Base-by-base conservation (phyloP, 2,329 filamentous ascomycete genomes). In the Fusarium buharicum region DNA sequence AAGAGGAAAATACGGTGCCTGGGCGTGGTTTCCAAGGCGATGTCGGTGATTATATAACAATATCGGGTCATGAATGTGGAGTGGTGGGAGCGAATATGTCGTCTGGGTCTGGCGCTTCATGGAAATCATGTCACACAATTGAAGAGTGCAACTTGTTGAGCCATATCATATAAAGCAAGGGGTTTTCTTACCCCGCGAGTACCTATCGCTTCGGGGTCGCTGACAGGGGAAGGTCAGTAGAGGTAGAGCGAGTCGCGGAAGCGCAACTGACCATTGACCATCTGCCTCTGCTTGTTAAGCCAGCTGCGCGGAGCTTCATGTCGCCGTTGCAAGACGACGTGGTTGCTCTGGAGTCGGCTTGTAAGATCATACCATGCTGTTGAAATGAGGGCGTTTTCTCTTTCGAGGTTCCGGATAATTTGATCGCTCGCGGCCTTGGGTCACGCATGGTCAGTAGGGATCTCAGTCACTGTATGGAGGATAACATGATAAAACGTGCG, bases 321-420 rank as follows among this genome's bases (percentile, higher is more conserved):
- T 67, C 90, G 84, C 65, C 92, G 81, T 72, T 93, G 90, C 61
- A 96, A 77, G 50, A 91, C 86, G 37, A 94, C 89, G 61, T 91
- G 90, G 74, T 93, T 94, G 78, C 90, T 93, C 77, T 95, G 91
- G 67, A 96, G 76, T 47, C 92, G 83, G 72, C 84, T 88, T 22
- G 89, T 88, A 70, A 95, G 84, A 75, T 94, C 91, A 77, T 93
- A 93, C 91, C 91, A 96, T 3, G 92, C 92, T n/a, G 88, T 90
- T 22, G 89, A 82, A 69, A 96, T 92, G 72, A 95, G 83, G 34
- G 84, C 84, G 74, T 92, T 92, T 75, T 96, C 92, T 67, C 90
- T 86, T 73, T 90, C 85, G 56, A 96, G 83, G 67, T 88, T 90
- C 65, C 86, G 86, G 70, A 91, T 84, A 46, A 81, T 77, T 70